These are phyloP conservation scores for Bacidia rubella DNA, from an alignment of 495 filamentous ascomycete genomes.

Conservation along the genomic window DNA sequence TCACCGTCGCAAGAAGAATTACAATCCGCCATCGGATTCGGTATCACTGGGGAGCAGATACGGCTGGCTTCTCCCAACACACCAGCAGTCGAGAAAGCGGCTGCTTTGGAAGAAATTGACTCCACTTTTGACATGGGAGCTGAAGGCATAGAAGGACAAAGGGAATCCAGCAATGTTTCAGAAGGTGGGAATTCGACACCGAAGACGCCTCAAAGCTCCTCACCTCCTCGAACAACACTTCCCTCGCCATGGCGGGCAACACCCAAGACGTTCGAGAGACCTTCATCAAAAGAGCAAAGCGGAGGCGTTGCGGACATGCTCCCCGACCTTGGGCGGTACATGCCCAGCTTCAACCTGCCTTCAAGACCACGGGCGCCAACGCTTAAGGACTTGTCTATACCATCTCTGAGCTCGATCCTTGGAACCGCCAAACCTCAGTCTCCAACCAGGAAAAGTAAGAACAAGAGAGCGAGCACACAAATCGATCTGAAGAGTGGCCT, in stretches of 20 bases:
- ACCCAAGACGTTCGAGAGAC: conserved; percentile 29
- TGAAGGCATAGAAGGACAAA: conserved; percentile 19
- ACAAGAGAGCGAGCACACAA: conserved; percentile 13
- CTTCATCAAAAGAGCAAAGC: conserved; percentile 21
- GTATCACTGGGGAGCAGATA: conserved; percentile 59
- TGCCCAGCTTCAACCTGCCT: conserved; percentile 24
- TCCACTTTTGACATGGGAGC: conserved; percentile 37
- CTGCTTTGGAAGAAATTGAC: conserved; percentile 45
- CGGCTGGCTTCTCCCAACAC: conserved; percentile 57
- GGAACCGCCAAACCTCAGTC: conserved; percentile 9
- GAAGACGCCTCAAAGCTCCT: conserved; percentile 7
- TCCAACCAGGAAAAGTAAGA: conserved; percentile 4
- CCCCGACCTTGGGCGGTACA: conserved; percentile 17
- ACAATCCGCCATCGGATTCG: conserved; percentile 52
- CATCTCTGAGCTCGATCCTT: conserved; percentile 8
- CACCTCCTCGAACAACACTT: conserved; percentile 19
- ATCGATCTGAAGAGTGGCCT: conserved; percentile 6
- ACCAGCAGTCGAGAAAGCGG: conserved; percentile 61
- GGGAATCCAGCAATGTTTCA: conserved; percentile 3
- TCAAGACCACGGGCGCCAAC: conserved; percentile 37
- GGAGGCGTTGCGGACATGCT: conserved; percentile 32
- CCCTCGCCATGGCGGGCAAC: conserved; percentile 41
- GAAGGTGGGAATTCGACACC: background rate
- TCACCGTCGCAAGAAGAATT: background rate
- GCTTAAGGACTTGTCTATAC: conserved; percentile 19